phyloP scores from a whole-genome alignment of 345 rosid species.

The Eucalyptus marginata region DNA sequence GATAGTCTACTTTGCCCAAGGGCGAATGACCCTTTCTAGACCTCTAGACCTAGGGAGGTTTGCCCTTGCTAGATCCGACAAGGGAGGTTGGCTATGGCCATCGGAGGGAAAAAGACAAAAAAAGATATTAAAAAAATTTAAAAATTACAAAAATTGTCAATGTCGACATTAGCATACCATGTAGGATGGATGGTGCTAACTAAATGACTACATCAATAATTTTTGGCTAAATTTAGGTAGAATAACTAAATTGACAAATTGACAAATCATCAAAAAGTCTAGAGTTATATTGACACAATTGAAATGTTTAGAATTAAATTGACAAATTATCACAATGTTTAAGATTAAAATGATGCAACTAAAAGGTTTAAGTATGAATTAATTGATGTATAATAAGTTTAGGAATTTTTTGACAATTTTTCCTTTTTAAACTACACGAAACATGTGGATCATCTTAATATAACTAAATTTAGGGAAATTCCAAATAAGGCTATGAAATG shows the following conservation, averaged over 20 bases:
- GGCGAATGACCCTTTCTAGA: not conserved
- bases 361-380: not conserved
- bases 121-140: accelerated
- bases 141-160: not conserved
- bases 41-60: accelerated
- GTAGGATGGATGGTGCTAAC: accelerated
- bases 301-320: not conserved
- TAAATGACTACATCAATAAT: accelerated
- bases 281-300: not conserved
- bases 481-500: accelerated
- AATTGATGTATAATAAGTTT: accelerated
- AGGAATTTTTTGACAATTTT: accelerated
- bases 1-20: not conserved
- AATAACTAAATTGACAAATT: not conserved
- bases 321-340: not conserved
- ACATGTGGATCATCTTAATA: not conserved
- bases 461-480: too few species aligned
- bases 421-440: not conserved
- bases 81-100: not conserved
- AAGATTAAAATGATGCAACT: accelerated
- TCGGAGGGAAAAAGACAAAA: not conserved
- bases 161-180: accelerated
- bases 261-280: not conserved
- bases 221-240: accelerated
- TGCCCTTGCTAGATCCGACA: accelerated